These are phyloP conservation scores for Lactuca saligna DNA, from an alignment of 129 eudicot genomes.

Conservation along the genomic window DNA sequence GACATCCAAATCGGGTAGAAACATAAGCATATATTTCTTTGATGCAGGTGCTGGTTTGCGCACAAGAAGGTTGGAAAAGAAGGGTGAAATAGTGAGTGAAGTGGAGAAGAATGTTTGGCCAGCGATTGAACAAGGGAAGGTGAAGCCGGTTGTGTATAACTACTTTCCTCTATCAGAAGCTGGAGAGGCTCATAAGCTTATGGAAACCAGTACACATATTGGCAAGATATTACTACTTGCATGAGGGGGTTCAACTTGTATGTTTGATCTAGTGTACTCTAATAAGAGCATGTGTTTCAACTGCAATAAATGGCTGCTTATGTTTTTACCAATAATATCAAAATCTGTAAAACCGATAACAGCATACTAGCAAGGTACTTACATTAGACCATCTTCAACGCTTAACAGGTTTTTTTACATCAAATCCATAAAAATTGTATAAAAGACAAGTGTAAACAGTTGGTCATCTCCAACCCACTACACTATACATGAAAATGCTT, in stretches of 20 bases:
- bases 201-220: conserved; percentile 77
- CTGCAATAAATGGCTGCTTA: too few species aligned
- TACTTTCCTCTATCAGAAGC: conserved; percentile 59
- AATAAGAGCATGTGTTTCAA: background rate
- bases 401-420: too few species aligned
- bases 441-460: too few species aligned
- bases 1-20: background rate
- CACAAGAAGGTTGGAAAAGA: conserved; percentile 64
- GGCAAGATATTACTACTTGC: conserved; percentile 74
- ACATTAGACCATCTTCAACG: too few species aligned
- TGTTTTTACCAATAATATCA: too few species aligned
- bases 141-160: conserved; percentile 61
- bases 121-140: conserved; percentile 55
- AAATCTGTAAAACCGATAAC: too few species aligned
- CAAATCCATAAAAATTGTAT: too few species aligned
- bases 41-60: conserved; percentile 61
- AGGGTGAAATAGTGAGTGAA: conserved; percentile 70
- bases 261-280: background rate
- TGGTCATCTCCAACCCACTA: too few species aligned
- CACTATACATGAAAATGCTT: too few species aligned
- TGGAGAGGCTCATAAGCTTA: conserved; percentile 70
- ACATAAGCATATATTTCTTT: background rate
- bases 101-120: conserved; percentile 90
- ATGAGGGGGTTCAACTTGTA: conserved; percentile 24
- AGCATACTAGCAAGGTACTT: too few species aligned